Evolutionary conservation across 805 yeast genomes (phyloP).

Genomic region (Blastobotrys robertii): DNA sequence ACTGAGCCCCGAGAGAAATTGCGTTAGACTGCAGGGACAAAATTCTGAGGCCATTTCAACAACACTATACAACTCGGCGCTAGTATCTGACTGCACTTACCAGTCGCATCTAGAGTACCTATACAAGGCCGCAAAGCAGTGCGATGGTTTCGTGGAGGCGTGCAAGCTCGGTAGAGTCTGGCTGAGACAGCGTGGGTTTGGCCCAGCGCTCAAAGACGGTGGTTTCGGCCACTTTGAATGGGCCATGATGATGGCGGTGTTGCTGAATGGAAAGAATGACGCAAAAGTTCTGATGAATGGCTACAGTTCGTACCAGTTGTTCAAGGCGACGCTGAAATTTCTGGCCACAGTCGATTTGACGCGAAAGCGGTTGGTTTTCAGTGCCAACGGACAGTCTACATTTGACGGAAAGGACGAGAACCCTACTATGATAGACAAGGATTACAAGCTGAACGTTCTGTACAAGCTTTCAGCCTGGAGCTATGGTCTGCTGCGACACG

Average conservation of each 20-base stretch:
- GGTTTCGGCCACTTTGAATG: constrained; percentile 95
- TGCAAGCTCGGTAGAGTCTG: constrained; percentile 79
- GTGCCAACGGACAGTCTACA: constrained; percentile 4
- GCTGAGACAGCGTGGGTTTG: constrained; percentile 80
- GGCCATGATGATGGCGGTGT: constrained; percentile 66
- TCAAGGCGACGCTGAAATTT: constrained; percentile 78
- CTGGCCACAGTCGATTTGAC: constrained; percentile 70
- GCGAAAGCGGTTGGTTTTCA: constrained; percentile 16
- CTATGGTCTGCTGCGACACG: constrained; percentile 48
- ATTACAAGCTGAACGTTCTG: constrained; percentile 56
- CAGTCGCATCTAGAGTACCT: constrained; percentile 65
- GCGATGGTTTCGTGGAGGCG: constrained; percentile 82
- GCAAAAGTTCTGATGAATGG: constrained; percentile 75
- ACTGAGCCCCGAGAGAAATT: constrained; percentile 68
- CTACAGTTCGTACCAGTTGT: constrained; percentile 85
- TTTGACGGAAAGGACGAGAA: constrained; percentile 1
- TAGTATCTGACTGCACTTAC: constrained; percentile 59
- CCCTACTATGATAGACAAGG: constrained; percentile 11
- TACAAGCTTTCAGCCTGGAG: constrained; percentile 72
- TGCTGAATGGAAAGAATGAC: constrained; percentile 72
- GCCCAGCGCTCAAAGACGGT: constrained; percentile 49
- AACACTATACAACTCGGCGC: constrained; percentile 75
- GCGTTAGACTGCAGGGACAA: constrained; percentile 54
- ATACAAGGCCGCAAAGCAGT: constrained; percentile 62
- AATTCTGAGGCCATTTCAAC: constrained; percentile 48